Base-by-base conservation (phyloP, 768 basidiomycete genomes). In the Boletellus emodensis region DNA sequence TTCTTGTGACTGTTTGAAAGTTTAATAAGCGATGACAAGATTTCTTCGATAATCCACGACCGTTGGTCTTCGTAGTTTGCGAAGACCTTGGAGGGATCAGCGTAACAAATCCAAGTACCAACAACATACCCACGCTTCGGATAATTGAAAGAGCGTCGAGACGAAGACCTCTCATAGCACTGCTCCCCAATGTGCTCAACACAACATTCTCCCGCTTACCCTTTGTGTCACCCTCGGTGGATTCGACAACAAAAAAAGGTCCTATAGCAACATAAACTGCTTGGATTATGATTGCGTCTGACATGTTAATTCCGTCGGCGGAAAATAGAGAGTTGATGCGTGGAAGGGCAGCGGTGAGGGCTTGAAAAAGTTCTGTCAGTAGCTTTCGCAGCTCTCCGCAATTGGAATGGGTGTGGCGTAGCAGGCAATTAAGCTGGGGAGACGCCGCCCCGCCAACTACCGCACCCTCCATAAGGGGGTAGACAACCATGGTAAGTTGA, bases 21-120 rank as follows among this genome's bases (percentile, higher is more conserved):
- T 68, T 92, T 94, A 58, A 89, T 94, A 47, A 98, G 72, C 0
- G 92, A 94, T 9, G 83, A 81, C 24, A 99, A 63, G 32, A 98
- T 94, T 68, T 98, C 96, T 64, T 98, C 94, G n/a, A 98, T 87
- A 55, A 98, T 95, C 94, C 94, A 96, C 1, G 86, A 83, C 9
- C 96, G 75, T 66, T 99, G 96, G 38, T 86, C 87, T 56, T 90
- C 84, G 61, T 97, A 85, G 55, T 86, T 88, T 12, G 90, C 90
- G 59, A 96, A 98, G 30, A 94, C 85, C 94, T 96, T 60, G 46
- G 36, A 47, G 35, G 14, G 3, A 32, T 65, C 18, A 61, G 40
- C 28, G 6, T 14, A 26, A 20, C 30, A 14, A 42, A 28, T 30
- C 14, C 14, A 3, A 9, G 30, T 32, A 32, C 42, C 6, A 18